Evolutionary conservation across 106 monocot species (phyloP).

Genomic region (Acorus calamus): DNA sequence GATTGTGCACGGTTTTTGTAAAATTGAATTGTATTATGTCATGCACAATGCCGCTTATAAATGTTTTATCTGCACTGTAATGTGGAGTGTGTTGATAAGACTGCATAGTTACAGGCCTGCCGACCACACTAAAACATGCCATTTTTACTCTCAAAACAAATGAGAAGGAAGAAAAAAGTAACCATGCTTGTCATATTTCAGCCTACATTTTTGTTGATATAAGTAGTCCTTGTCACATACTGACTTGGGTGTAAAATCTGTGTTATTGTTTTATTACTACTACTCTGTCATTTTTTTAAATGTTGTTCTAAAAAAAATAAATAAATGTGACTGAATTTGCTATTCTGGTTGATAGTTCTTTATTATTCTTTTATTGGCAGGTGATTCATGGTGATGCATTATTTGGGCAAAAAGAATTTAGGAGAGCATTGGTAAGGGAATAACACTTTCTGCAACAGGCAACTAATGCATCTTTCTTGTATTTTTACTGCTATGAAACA

Average conservation of each 20-base stretch:
- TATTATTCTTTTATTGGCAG: constrained; percentile 23
- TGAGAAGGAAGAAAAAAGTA: no score
- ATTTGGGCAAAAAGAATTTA: constrained; percentile 73
- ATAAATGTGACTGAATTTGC: not conserved
- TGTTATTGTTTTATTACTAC: not conserved
- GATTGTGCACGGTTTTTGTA: no score
- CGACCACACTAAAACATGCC: no score
- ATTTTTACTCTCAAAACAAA: no score
- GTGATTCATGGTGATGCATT: constrained; percentile 95
- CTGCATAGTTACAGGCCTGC: no score
- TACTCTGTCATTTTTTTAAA: not conserved
- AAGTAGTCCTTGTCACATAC: no score
- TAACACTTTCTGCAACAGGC: not conserved
- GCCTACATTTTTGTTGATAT: no score
- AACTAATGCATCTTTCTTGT: not conserved
- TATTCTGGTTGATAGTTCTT: not conserved
- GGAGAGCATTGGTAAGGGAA: constrained; percentile 71
- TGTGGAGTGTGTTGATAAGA: no score
- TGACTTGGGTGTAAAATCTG: constrained; percentile 3
- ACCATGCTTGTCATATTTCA: no score
- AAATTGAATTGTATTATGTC: no score
- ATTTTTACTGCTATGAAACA: not conserved
- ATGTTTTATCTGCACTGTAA: no score
- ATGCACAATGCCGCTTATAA: no score
- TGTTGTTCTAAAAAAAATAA: not conserved